Evolutionary conservation across 1,284 basidiomycete species (phyloP), one percentile per base, ranked within the genome.

Genomic region (Puccinia sorghi): DNA sequence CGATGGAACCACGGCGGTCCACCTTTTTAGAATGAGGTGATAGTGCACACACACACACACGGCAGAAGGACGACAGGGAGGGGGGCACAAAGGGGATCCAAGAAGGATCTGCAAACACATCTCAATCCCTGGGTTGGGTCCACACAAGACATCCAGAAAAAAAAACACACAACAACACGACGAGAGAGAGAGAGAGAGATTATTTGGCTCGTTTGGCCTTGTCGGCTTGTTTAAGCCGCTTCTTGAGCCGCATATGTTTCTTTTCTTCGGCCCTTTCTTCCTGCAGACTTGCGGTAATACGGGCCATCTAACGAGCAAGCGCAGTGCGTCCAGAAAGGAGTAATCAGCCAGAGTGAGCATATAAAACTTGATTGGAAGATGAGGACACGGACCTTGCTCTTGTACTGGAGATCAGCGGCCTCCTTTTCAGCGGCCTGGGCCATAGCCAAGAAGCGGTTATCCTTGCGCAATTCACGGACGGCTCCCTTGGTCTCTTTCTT

Each of bases 401-500:
- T 83, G 83, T 86, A 98, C 46, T 85, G 86, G 80, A 84, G 86
- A 83, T 97, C 95, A 87, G 93, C 93, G 85, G 91, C 90, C 84
- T 88, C 87, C 85, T 93, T 92, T 84, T 91, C 90, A 86, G 90
- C 89, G 82, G 93, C 90, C 83, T 93, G 90, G 83, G 94, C 93
- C 67, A 88, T 88, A 12, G 97, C 94, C 85, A 99, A 87, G 89
- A 98, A 99, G 80, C 89, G 88, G 80, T 93, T 91, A 85, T 99
- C 97, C 87, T 97, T 97, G 80, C 97, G 90, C 79, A 99, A 87
- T 84, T 99, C 97, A 76, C 96, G 88, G 80, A 99, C 94, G 1
- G 97, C 97, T 46, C 97, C 95, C 87, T 98, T 99, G 84, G 89
- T 88, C 86, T 99, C 97, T 86, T 98, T 92, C 86, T 97, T 97